Conservation (phyloP, 345 rosid genomes). For the Eucalyptus caleyi region DNA sequence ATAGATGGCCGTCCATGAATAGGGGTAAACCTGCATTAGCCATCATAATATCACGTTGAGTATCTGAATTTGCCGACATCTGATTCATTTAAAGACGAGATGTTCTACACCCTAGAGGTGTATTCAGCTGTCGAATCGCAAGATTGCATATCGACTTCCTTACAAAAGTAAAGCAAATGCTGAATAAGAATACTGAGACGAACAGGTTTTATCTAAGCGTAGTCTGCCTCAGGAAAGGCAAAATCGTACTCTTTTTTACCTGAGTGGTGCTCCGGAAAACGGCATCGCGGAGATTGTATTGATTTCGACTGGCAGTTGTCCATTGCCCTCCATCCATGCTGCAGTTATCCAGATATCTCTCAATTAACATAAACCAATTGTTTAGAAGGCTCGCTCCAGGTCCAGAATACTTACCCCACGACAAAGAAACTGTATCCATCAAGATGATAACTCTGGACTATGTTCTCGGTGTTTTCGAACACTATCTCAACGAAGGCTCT, state of each 20-base stretch:
- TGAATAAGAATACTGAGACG: not conserved
- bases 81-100: not conserved
- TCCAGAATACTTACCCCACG: constrained; percentile 61
- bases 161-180: not conserved
- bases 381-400: not conserved
- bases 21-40: constrained; percentile 67
- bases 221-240: not conserved
- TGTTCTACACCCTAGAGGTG: not conserved
- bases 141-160: not conserved
- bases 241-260: constrained; percentile 15
- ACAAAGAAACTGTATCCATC: constrained; percentile 82
- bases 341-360: constrained; percentile 1
- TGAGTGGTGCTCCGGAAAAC: constrained; percentile 66
- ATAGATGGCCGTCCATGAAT: constrained; percentile 81
- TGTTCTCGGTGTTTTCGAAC: constrained; percentile 60
- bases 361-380: not conserved
- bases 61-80: not conserved
- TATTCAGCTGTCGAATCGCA: not conserved
- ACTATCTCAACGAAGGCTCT: constrained; percentile 70
- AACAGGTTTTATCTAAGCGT: not conserved
- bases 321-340: constrained; percentile 98
- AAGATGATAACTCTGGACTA: constrained; percentile 82
- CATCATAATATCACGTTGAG: not conserved
- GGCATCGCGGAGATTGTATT: constrained; percentile 82
- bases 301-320: constrained; percentile 49